Conservation (phyloP, 2,329 filamentous ascomycete genomes). For the Balansia obtecta region DNA sequence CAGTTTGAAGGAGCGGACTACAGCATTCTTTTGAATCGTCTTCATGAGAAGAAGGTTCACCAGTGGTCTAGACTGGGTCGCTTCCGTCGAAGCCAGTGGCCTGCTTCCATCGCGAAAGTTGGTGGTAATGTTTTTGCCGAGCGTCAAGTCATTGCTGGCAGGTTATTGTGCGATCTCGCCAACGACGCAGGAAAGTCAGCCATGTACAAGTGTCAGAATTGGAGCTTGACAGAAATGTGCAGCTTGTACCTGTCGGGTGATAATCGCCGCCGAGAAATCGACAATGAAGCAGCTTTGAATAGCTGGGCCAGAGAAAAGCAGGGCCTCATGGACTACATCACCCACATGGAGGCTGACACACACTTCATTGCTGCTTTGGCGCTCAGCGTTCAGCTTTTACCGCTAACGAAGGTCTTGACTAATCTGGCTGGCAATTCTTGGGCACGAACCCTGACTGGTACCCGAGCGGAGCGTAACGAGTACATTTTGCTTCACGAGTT, state of each 20-base stretch:
- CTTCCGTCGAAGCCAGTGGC: slow-evolving; percentile 75
- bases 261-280: slow-evolving; percentile 67
- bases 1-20: slow-evolving; percentile 97
- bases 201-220: slow-evolving; percentile 95
- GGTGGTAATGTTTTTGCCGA: slow-evolving; percentile 89
- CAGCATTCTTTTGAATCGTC: slow-evolving; percentile 73
- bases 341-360: slow-evolving; percentile 88
- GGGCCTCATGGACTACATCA: slow-evolving; percentile 85
- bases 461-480: slow-evolving; percentile 92
- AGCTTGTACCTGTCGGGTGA: slow-evolving; percentile 69
- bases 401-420: slow-evolving; percentile 87
- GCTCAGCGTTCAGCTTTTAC: slow-evolving; percentile 79
- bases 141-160: slow-evolving; percentile 76
- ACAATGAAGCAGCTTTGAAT: slow-evolving; percentile 77
- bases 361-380: slow-evolving; percentile 91
- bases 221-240: slow-evolving; percentile 97
- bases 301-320: slow-evolving; percentile 69
- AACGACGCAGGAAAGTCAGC: slow-evolving; percentile 96
- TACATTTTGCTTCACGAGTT: slow-evolving; percentile 99
- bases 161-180: slow-evolving; percentile 82
- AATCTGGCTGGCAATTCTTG: slow-evolving; percentile 97
- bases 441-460: slow-evolving; percentile 91
- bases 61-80: slow-evolving; percentile 92
- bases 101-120: slow-evolving; percentile 70
- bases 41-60: slow-evolving; percentile 82